Percentiles rank a stretch among this genome's conserved stretches.
phyloP scores from a whole-genome alignment of 495 filamentous ascomycete genomes.

The Pseudoneurospora amorphoporcata region DNA sequence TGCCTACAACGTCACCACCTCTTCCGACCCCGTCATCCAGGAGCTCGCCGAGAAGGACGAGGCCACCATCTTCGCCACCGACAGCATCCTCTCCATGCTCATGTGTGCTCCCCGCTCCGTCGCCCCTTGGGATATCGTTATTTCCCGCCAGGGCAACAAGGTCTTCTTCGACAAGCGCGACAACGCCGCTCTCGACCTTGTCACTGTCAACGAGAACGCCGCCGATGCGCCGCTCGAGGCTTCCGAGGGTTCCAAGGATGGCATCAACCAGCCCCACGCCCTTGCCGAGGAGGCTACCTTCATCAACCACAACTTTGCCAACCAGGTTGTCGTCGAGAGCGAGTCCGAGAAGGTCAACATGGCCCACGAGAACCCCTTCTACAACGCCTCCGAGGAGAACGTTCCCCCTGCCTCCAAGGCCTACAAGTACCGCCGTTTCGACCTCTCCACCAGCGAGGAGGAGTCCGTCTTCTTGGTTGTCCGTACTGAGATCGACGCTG shows the following conservation, averaged over 20 bases:
- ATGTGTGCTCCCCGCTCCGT: conserved; percentile 95
- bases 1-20: conserved; percentile 95
- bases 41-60: conserved; percentile 94
- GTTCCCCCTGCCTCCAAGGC: conserved; percentile 89
- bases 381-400: conserved; percentile 84
- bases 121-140: conserved; percentile 96
- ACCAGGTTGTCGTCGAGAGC: conserved; percentile 82
- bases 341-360: conserved; percentile 68
- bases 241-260: conserved; percentile 85
- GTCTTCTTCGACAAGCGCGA: conserved; percentile 98
- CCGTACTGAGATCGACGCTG: conserved; percentile 90
- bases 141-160: conserved; percentile 82
- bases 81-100: conserved; percentile 95
- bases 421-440: conserved; percentile 96
- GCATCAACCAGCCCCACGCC: conserved; percentile 81
- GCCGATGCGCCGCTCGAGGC: conserved; percentile 86
- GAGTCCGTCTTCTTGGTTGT: conserved; percentile 87
- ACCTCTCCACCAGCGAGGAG: conserved; percentile 85
- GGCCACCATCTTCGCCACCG: conserved; percentile 92
- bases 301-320: conserved; percentile 98
- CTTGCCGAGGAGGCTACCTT: conserved; percentile 94
- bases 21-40: conserved; percentile 91
- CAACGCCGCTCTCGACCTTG: conserved; percentile 84
- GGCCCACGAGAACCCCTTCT: conserved; percentile 89
- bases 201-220: conserved; percentile 98